Percentiles rank a stretch among this genome's conserved stretches.
Evolutionary conservation across 768 basidiomycete species (phyloP).

Genomic region (Pisolithus microcarpus): DNA sequence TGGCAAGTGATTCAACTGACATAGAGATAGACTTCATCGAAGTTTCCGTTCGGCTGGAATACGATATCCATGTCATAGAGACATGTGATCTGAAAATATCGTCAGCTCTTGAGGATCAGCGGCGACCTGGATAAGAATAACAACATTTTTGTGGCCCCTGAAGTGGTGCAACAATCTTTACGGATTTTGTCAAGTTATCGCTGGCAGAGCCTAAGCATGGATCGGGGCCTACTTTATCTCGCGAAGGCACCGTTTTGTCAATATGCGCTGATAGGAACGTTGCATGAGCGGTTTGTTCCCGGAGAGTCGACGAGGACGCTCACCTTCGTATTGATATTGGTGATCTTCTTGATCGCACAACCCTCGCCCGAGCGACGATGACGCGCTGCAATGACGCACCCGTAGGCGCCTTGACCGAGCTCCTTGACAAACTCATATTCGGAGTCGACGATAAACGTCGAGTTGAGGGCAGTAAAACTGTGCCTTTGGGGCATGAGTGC

Average conservation of each 20-base stretch:
- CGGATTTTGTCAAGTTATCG: conserved; percentile 1
- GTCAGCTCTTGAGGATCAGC: conserved; percentile 3
- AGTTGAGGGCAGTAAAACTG: conserved; percentile 77
- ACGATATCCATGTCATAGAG: conserved; percentile 99
- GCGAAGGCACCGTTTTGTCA: conserved; percentile 92
- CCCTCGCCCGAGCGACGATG: conserved; percentile 80
- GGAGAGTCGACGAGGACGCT: conserved; percentile 8
- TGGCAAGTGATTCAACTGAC: conserved; percentile 35
- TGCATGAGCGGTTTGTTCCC: conserved; percentile 2
- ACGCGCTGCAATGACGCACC: conserved; percentile 82
- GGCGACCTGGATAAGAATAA: conserved; percentile 17
- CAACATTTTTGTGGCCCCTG: conserved; percentile 96
- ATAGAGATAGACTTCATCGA: conserved; percentile 94
- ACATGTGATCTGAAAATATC: conserved; percentile 72
- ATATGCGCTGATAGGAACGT: conserved; percentile 56
- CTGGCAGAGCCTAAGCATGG: neutral
- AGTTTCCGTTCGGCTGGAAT: conserved; percentile 83
- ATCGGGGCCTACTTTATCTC: conserved; percentile 71
- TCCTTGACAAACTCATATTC: conserved; percentile 96
- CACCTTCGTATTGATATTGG: conserved; percentile 87
- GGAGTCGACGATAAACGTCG: conserved; percentile 79
- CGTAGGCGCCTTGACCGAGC: conserved; percentile 93
- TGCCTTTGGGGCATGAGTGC: conserved; percentile 32
- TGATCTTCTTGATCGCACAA: conserved; percentile 95
- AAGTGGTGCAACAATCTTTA: conserved; percentile 89